Evolutionary conservation across 805 yeast species (phyloP).

Genomic region (Danielozyma ontarioensis): DNA sequence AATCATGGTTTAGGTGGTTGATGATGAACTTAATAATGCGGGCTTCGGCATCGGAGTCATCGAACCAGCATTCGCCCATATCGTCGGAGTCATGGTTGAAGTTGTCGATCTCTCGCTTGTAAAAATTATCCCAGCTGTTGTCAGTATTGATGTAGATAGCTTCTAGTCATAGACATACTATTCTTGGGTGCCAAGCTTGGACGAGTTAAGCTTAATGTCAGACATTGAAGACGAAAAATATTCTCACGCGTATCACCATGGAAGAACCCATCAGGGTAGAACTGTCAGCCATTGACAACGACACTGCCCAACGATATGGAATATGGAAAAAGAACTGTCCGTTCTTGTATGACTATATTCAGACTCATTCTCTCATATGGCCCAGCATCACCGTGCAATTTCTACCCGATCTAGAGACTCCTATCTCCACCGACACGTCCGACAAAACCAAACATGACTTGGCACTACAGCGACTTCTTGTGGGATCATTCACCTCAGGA

Average conservation of each 20-base stretch:
- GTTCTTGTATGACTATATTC: constrained; percentile 47
- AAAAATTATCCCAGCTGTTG: constrained; percentile 82
- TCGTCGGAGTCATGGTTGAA: constrained; percentile 72
- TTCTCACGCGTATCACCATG: not conserved
- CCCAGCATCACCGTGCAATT: constrained; percentile 59
- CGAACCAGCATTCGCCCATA: constrained; percentile 96
- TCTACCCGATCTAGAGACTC: constrained; percentile 46
- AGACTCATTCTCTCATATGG: constrained; percentile 55
- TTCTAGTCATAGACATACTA: constrained; percentile 43
- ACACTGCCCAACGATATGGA: constrained; percentile 37
- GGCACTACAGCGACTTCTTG: constrained; percentile 10
- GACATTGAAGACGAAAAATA: not conserved
- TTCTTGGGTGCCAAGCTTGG: constrained; percentile 80
- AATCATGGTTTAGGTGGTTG: constrained; percentile 38
- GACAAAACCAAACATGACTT: not conserved
- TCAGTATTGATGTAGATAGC: constrained; percentile 11
- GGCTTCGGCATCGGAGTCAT: constrained; percentile 88
- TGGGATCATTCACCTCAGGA: constrained; percentile 15
- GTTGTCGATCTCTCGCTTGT: constrained; percentile 65
- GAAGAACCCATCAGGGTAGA: not conserved
- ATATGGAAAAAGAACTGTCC: constrained; percentile 62
- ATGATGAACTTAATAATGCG: constrained; percentile 71
- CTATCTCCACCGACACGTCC: not conserved
- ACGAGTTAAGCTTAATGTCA: constrained; percentile 56
- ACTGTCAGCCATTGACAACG: constrained; percentile 22